Conservation (phyloP, 495 filamentous ascomycete genomes). For the Cudoniella acicularis region DNA sequence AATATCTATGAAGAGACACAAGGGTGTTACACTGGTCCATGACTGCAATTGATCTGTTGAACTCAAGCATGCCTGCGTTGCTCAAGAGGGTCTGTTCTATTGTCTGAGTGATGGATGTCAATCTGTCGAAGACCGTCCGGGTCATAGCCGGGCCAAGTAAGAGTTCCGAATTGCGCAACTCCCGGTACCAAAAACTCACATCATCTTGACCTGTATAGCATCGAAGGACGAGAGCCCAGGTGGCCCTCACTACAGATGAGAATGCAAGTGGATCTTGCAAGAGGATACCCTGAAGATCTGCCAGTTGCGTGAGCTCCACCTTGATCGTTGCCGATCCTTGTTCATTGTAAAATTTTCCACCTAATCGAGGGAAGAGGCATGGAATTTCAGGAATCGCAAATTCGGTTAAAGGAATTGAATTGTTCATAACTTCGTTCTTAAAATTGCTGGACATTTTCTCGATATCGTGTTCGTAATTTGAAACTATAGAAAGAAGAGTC, state of each 20-base stretch:
- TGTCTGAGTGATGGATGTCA: background rate
- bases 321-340: background rate
- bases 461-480: background rate
- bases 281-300: background rate
- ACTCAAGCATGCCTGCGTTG: background rate
- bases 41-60: background rate
- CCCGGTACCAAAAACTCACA: constrained; percentile 49
- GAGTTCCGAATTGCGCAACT: background rate
- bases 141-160: background rate
- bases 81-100: background rate
- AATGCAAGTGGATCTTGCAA: background rate
- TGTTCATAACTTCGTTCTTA: background rate
- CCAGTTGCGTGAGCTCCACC: background rate
- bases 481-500: background rate
- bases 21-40: background rate
- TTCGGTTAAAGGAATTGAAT: background rate
- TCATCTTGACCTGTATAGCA: constrained; percentile 48
- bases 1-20: background rate
- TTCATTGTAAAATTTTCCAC: background rate
- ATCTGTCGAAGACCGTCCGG: background rate
- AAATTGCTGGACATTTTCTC: background rate
- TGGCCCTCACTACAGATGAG: constrained; percentile 38
- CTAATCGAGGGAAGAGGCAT: background rate
- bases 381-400: background rate
- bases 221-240: constrained; percentile 54